These are phyloP conservation scores for Colletotrichum godetiae DNA, from an alignment of 2,329 filamentous ascomycete genomes.

Conservation along the genomic window DNA sequence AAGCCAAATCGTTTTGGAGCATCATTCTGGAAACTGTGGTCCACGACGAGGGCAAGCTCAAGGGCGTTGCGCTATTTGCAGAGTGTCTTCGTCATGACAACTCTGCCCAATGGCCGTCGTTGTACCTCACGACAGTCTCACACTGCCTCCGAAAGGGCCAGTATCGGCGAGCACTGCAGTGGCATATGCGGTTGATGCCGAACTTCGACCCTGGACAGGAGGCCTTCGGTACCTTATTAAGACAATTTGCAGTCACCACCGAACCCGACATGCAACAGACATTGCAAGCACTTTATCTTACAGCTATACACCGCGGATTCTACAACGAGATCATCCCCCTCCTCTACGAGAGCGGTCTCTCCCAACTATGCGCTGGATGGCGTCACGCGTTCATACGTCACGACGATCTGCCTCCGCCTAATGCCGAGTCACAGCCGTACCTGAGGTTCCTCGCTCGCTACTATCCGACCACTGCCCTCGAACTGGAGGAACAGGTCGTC, in stretches of 20 bases:
- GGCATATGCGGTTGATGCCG: conserved; percentile 59
- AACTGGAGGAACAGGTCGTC: conserved; percentile 49
- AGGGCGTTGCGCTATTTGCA: conserved; percentile 51
- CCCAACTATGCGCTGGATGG: conserved; percentile 59
- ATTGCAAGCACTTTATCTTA: conserved; percentile 58
- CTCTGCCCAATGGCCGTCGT: conserved; percentile 58
- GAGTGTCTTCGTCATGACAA: conserved; percentile 54
- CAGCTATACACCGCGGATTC: conserved; percentile 53
- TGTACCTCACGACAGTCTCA: conserved; percentile 61
- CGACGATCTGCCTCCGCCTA: conserved; percentile 53
- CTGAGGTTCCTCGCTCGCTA: conserved; percentile 60
- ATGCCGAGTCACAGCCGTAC: conserved; percentile 57
- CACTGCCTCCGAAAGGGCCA: conserved; percentile 53
- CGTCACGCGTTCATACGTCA: conserved; percentile 53
- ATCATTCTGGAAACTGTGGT: conserved; percentile 44
- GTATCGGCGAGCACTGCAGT: conserved; percentile 53
- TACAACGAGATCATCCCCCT: conserved; percentile 65
- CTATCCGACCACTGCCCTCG: conserved; percentile 53
- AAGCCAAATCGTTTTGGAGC: conserved; percentile 44
- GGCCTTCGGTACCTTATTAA: conserved; percentile 56
- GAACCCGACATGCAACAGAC: conserved; percentile 50
- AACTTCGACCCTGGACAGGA: conserved; percentile 54
- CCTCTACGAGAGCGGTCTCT: conserved; percentile 60
- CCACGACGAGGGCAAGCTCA: conserved; percentile 40
- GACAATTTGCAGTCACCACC: conserved; percentile 52